Evolutionary conservation across 106 monocot species (phyloP), one percentile per base, ranked within the genome.

Genomic region (Acanthochlamys bracteata): DNA sequence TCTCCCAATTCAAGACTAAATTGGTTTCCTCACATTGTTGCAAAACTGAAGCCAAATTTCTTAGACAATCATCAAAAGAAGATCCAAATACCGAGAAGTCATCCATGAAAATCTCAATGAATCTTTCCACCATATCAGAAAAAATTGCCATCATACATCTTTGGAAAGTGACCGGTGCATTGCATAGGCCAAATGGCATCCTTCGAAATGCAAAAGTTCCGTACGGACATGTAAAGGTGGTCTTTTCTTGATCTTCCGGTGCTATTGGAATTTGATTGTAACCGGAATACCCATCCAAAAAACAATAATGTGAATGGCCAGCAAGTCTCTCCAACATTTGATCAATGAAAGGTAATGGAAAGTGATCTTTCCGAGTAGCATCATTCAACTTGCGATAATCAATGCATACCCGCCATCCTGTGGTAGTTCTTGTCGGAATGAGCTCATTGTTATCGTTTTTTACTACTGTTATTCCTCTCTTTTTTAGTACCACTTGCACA

Each of bases 101-200:
- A 47, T 70, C 69, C 59, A 60, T 70, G n/a, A 70, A 70, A 11
- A 24, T 11, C 19, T 60, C 46, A 15, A 70, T 20, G 51, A 14
- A 60, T 4, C 49, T 24, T 22, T 70, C 0, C 4, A 60, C 41
- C 23, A 70, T 25, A 26, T 70, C 45, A 43, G 24, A 47, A 33
- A 70, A 70, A 17, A 70, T 59, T 24, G 46, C 22, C 11, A 45
- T 26, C 47, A 62, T 62, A 4, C 61, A 62, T 39, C 61, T 27
- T 41, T 62, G 61, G 41, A 62, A 62, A 40, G 61, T 62, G 7
- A 19, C 53, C 10, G 7, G 53, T 54, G 53, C 53, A 54, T 54
- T 54, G n/a, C 53, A 54, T 19, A 62, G 19, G 4, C 61, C 33
- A 39, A 62, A 62, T n/a, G 61, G 16, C 26, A 62, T 62, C 33